These are phyloP conservation scores for Ascochyta clinopodiicola DNA, from an alignment of 2,329 filamentous ascomycete species.

Conservation along the genomic window DNA sequence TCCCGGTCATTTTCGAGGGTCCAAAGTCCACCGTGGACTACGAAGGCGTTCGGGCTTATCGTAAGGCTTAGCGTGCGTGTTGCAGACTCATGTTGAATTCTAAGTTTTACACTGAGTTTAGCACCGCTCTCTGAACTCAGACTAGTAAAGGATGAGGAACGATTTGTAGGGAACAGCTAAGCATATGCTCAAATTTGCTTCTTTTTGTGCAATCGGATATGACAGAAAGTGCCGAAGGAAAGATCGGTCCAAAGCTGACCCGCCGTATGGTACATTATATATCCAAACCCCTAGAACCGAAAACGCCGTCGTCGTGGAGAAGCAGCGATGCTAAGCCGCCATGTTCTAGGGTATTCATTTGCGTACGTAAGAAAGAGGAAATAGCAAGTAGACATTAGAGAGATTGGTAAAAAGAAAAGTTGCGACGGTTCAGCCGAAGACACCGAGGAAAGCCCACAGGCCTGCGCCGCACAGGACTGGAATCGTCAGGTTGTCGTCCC, in stretches of 20 bases:
- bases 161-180: neutral
- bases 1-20: too few species aligned
- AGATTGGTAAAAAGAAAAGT: neutral
- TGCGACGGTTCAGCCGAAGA: conserved; percentile 65
- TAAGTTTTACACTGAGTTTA: too few species aligned
- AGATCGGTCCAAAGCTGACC: neutral
- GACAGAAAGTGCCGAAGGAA: too few species aligned
- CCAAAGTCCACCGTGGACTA: too few species aligned
- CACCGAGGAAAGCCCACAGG: conserved; percentile 88
- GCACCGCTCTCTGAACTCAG: too few species aligned
- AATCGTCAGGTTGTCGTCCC: conserved; percentile 98
- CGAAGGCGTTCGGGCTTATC: too few species aligned
- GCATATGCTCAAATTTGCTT: neutral
- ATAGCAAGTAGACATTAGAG: conserved; percentile 2
- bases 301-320: conserved; percentile 9
- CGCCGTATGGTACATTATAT: neutral
- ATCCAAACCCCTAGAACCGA: neutral
- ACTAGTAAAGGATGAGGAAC: too few species aligned
- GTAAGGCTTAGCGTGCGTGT: too few species aligned
- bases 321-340: conserved; percentile 8
- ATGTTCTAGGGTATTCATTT: conserved; percentile 14
- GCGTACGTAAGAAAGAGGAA: neutral
- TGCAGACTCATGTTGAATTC: too few species aligned
- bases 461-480: conserved; percentile 87
- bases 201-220: neutral